Percentiles rank a stretch among this genome's conserved stretches.
These are phyloP conservation scores for Calocybe indica DNA, from an alignment of 768 basidiomycete genomes.

Conservation along the genomic window DNA sequence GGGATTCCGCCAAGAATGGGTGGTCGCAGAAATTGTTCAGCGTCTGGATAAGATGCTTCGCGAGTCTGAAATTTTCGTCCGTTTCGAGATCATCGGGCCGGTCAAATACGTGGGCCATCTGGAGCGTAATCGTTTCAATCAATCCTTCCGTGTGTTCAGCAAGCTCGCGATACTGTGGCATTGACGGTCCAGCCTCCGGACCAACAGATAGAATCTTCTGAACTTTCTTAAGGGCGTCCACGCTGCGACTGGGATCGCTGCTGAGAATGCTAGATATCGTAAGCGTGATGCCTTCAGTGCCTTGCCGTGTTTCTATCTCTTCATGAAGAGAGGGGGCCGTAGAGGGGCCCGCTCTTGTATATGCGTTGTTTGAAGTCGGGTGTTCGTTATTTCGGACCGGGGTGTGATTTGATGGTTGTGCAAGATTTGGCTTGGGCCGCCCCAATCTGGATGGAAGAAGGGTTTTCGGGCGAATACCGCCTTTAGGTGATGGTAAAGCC, in stretches of 20 bases:
- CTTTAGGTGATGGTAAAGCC: constrained; percentile 35
- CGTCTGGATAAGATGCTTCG: constrained; percentile 96
- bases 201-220: constrained; percentile 79
- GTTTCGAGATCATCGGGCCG: constrained; percentile 65
- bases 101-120: constrained; percentile 91
- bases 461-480: constrained; percentile 53
- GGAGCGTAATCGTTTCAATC: constrained; percentile 83
- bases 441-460: constrained; percentile 73
- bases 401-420: constrained; percentile 15
- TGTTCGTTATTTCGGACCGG: constrained; percentile 22
- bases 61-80: constrained; percentile 84
- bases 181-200: constrained; percentile 66
- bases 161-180: constrained; percentile 68
- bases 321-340: no score
- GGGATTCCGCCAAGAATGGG: constrained; percentile 75
- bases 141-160: constrained; percentile 79
- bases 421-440: constrained; percentile 50
- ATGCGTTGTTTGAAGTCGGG: not conserved
- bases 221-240: constrained; percentile 90
- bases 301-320: not conserved
- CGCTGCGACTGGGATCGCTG: constrained; percentile 78
- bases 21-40: constrained; percentile 95
- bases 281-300: constrained; percentile 61
- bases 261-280: constrained; percentile 87
- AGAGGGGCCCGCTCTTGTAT: no score